Percentiles rank a stretch among this genome's conserved stretches.
Conservation (phyloP, 1,139 yeast species). For the Petasospora rhodanensis region DNA sequence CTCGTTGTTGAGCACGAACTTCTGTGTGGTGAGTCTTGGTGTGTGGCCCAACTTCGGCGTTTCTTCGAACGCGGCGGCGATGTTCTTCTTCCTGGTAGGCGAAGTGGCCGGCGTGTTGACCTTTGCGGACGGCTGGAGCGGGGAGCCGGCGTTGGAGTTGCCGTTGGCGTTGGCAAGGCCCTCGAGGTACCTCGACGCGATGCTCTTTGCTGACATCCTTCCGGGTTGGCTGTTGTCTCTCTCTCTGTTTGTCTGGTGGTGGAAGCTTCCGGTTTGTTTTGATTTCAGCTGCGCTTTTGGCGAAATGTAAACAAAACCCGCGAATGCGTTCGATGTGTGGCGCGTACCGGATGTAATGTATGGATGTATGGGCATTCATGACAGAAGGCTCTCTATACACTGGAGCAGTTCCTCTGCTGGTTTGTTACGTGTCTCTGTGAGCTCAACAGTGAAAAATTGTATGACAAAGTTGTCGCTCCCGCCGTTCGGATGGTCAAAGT, state of each 20-base stretch:
- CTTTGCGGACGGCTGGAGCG: slow-evolving; percentile 13
- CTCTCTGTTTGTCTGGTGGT: background rate
- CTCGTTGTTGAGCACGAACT: slow-evolving; percentile 10
- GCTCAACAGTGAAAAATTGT: too few relatives aligned
- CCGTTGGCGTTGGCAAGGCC: slow-evolving; percentile 8
- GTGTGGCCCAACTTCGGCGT: too few relatives aligned
- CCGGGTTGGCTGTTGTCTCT: background rate
- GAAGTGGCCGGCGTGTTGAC: slow-evolving; percentile 9
- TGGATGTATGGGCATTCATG: too few relatives aligned
- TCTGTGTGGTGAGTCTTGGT: slow-evolving; percentile 3
- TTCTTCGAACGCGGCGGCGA: too few relatives aligned
- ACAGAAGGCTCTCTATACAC: too few relatives aligned
- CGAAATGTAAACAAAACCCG: slow-evolving; percentile 11
- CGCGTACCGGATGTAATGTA: too few relatives aligned
- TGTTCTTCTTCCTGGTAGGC: slow-evolving; percentile 4
- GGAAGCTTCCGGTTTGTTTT: slow-evolving; percentile 4
- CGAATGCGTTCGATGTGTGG: too few relatives aligned
- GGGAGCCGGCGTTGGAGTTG: slow-evolving; percentile 2
- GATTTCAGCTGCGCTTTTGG: slow-evolving; percentile 6
- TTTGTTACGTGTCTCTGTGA: too few relatives aligned
- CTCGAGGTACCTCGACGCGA: slow-evolving; percentile 17
- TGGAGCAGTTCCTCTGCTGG: too few relatives aligned
- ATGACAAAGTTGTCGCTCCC: slow-evolving; percentile 6
- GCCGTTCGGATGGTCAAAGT: slow-evolving; percentile 15
- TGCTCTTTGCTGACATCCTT: slow-evolving; percentile 10